Conservation (phyloP, 164 flowering plant species). For the Hamamelis virginiana region DNA sequence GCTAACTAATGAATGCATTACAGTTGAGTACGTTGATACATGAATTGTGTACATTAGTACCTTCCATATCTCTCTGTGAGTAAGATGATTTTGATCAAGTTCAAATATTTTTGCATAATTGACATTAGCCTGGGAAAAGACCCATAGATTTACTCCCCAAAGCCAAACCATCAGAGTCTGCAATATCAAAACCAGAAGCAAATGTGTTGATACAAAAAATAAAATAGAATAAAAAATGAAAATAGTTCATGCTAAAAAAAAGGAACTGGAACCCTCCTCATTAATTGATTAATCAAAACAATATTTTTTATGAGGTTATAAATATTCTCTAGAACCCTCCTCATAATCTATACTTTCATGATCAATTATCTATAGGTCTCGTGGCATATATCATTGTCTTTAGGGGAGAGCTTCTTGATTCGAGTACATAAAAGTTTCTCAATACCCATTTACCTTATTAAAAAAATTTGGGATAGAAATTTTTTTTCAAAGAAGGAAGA, state of each 20-base stretch:
- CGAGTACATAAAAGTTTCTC: too few relatives aligned
- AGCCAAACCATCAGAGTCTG: constrained; percentile 97
- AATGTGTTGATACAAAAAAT: neutral
- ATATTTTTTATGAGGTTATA: too few relatives aligned
- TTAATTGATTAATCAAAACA: too few relatives aligned
- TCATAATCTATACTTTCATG: too few relatives aligned
- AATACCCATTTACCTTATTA: too few relatives aligned
- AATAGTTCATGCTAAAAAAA: neutral
- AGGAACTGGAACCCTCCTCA: too few relatives aligned
- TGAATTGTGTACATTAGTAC: constrained; percentile 27
- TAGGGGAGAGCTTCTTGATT: too few relatives aligned
- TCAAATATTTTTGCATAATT: constrained; percentile 84
- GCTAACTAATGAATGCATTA: neutral
- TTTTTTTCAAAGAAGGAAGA: too few relatives aligned
- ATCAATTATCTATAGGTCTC: too few relatives aligned
- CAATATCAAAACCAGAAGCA: constrained; percentile 22
- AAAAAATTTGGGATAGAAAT: too few relatives aligned
- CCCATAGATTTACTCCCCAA: constrained; percentile 97
- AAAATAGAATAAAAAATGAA: neutral
- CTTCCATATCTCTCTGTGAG: constrained; percentile 95
- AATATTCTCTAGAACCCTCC: too few relatives aligned
- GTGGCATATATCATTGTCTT: too few relatives aligned
- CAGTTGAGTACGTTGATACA: neutral
- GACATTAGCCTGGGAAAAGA: constrained; percentile 69
- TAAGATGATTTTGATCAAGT: constrained; percentile 84